Evolutionary conservation across 1,284 basidiomycete genomes (phyloP).

Genomic region (Moesziomyces sp.): DNA sequence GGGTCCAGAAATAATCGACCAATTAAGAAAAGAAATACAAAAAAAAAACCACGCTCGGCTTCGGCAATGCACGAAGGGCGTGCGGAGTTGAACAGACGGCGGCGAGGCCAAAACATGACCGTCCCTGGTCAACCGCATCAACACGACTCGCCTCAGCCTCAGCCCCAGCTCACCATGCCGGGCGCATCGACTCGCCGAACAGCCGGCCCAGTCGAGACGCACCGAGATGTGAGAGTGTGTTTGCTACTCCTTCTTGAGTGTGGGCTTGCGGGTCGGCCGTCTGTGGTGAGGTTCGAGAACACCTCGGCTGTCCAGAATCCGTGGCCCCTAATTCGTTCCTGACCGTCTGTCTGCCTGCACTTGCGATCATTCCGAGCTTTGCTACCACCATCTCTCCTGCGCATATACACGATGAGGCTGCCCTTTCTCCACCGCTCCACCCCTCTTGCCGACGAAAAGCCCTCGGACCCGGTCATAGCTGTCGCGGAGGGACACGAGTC

Average conservation of each 20-base stretch:
- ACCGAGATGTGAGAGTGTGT: too few relatives aligned
- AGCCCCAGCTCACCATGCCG: too few relatives aligned
- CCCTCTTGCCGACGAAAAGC: background rate
- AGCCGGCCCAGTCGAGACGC: too few relatives aligned
- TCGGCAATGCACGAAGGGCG: background rate
- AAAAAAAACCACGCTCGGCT: background rate
- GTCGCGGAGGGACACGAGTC: constrained; percentile 17
- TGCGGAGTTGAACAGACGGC: too few relatives aligned
- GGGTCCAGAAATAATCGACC: background rate
- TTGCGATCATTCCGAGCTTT: background rate
- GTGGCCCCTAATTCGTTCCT: background rate
- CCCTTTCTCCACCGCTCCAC: constrained; percentile 18
- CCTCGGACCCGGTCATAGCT: too few relatives aligned
- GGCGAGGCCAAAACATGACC: too few relatives aligned
- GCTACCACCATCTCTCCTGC: background rate
- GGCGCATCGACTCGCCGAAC: too few relatives aligned
- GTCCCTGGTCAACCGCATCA: too few relatives aligned
- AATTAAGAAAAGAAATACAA: too few relatives aligned
- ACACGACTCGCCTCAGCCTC: too few relatives aligned
- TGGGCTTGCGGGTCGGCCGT: too few relatives aligned
- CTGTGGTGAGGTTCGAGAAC: background rate
- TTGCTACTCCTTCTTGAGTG: too few relatives aligned
- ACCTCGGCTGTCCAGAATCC: background rate
- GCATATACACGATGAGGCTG: constrained; percentile 17
- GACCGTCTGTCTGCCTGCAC: background rate